Evolutionary conservation across 2,329 filamentous ascomycete genomes (phyloP), one percentile per base, ranked within the genome.

Genomic region (Macrophomina tecta): DNA sequence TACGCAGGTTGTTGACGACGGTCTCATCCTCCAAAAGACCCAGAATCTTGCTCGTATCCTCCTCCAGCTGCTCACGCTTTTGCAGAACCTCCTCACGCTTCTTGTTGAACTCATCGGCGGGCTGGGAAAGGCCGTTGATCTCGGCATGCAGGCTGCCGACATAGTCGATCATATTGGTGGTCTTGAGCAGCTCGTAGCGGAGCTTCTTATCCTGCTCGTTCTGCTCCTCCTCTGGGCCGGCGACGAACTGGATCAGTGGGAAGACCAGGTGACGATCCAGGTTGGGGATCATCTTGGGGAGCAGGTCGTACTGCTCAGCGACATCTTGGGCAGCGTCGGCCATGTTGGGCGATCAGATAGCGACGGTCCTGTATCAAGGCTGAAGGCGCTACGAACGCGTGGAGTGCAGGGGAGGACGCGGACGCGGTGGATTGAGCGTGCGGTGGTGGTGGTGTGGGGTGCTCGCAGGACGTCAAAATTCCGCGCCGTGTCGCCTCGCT

Each of bases 131-230:
- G 73, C 90, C 86, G 83, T 98, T 89, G 72, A 99, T 88, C 76
- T 97, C 91, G 79, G 91, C 91, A 85, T 97, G 93, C 72, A 99
- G 84, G 76, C 90, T 91, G 76, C 94, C 94, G 65, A 98, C 92
- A 79, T 97, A 99, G 82, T 99, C 95, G 75, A 91, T 95, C 95
- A 99, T 99, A 86, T 98, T 97, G 76, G 95, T 98, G 80, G 93
- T 90, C 84, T 97, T 94, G 73, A 99, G 89, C 68, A 99, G 89
- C 82, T 94, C 90, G 80, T 94, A 97, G 82, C 97, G 97, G 74
- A 93, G 89, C 78, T 91, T 88, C 70, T 90, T 90, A 74, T 97
- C 90, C 79, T 94, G 90, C 74, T 85, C 85, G 66, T 87, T 82
- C 80, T 86, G 75, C 86, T 93, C 91, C 79, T 93, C 90, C 72